Base-by-base conservation (phyloP, 345 rosid species). In the Eutrema japonicum region DNA sequence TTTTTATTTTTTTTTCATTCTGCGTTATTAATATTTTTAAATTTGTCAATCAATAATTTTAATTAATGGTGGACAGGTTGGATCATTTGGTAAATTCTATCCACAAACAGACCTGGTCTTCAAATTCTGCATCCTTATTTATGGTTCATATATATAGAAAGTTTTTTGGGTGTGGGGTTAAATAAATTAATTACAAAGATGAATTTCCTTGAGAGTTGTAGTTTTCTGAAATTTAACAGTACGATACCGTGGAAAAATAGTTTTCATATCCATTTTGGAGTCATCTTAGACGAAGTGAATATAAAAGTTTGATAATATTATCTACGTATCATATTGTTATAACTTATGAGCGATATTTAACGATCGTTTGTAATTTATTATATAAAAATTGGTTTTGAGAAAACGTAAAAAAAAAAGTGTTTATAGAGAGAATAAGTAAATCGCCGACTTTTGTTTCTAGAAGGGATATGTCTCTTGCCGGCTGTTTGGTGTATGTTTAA, bases 11-110 rank as follows among this genome's bases (percentile, higher is more conserved):
- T 32, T 36, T 55, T 54, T 14, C 42, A 8, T 52, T 41, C 6
- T 41, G 54, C 12, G 43, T 47, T 76, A 7, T 56, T 56, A 0
- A 26, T 36, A 18, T 40, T 27, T 59, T 60, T 2, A 32, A 6
- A 4, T 4, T 12, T 41, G 8, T 68, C 62, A 64, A 16, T 64
- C 69, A 68, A 14, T 12, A 50, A 2, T 8, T 61, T 63, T 16
- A 9, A 54, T 33, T 63, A 53, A 71, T 77, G 72, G 68, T 65
- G 80, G 80, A 71, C 80, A 77, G 80, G 68, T 71, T 71, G 80
- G 76, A 77, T 65, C 80, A 77, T 77, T 71, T 56, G 76, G 64
- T 64, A 77, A 65, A 65, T 48, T 56, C 3, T 55, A 77, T 58
- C 80, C 68, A 27, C 10, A 71, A 77, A 64, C 41, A 58, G 80